Evolutionary conservation across 495 filamentous ascomycete genomes (phyloP).

Genomic region (Xylaria acuta): DNA sequence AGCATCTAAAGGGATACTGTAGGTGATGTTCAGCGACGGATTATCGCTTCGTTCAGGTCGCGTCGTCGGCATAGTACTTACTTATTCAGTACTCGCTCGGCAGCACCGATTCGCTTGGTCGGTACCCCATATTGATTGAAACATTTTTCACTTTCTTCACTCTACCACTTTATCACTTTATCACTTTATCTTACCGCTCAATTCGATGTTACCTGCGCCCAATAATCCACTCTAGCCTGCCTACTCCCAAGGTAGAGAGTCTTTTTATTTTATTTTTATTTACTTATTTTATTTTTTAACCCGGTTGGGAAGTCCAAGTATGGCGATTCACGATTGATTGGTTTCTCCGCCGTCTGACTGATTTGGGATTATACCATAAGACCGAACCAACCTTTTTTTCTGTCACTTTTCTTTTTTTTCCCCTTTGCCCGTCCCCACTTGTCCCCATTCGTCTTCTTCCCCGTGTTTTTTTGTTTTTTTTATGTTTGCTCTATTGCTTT

Average conservation of each 20-base stretch:
- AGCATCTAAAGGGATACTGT: no score
- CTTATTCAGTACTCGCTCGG: slow-evolving; percentile 13
- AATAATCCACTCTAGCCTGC: slow-evolving; percentile 8
- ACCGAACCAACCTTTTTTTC: not conserved
- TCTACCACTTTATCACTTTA: not conserved
- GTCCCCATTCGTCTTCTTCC: slow-evolving; percentile 7
- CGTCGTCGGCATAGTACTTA: slow-evolving; percentile 10
- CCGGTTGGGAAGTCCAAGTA: not conserved
- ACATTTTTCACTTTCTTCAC: not conserved
- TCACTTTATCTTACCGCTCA: slow-evolving; percentile 10
- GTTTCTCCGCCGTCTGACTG: not conserved
- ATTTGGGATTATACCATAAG: not conserved
- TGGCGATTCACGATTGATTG: not conserved
- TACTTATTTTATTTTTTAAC: not conserved
- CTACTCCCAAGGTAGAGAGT: not conserved
- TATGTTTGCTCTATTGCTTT: not conserved
- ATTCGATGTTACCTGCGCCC: not conserved
- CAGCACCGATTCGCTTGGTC: slow-evolving; percentile 24
- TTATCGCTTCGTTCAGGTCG: slow-evolving; percentile 16
- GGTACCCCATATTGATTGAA: slow-evolving; percentile 11
- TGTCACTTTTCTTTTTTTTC: slow-evolving; percentile 10
- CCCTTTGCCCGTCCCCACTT: not conserved
- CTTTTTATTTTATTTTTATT: not conserved
- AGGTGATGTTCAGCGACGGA: no score
- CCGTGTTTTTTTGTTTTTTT: not conserved